Evolutionary conservation across 768 basidiomycete species (phyloP).

Genomic region (Gymnopilus dilepis): DNA sequence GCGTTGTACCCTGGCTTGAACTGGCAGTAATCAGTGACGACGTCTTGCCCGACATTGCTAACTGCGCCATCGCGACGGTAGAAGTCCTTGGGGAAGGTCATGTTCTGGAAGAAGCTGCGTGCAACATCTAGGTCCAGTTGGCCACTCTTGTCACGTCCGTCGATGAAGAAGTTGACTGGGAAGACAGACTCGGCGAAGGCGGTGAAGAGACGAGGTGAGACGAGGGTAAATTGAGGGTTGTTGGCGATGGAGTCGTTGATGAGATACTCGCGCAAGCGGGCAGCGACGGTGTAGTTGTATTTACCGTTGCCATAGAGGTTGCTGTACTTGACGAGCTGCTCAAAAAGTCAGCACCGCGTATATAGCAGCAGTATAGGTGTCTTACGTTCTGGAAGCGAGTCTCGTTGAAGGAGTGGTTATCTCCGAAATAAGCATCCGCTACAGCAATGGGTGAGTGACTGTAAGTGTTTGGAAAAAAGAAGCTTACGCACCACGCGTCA

Average conservation of each 20-base stretch:
- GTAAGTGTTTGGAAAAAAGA: background rate
- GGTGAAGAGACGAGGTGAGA: conserved; percentile 25
- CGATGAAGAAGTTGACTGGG: conserved; percentile 27
- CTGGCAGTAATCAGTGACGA: conserved; percentile 9
- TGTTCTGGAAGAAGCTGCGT: conserved; percentile 26
- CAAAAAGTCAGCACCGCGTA: background rate
- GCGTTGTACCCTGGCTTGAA: conserved; percentile 21
- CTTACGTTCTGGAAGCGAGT: conserved; percentile 26
- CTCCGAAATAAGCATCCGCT: conserved; percentile 25
- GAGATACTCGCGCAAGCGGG: conserved; percentile 22
- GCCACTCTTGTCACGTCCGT: conserved; percentile 25
- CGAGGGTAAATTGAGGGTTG: no score
- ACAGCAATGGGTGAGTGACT: background rate
- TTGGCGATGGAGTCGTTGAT: no score
- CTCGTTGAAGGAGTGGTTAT: conserved; percentile 27
- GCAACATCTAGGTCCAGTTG: conserved; percentile 23
- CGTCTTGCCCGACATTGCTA: conserved; percentile 6
- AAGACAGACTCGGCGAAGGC: conserved; percentile 26
- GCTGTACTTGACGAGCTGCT: conserved; percentile 22
- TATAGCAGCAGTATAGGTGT: background rate
- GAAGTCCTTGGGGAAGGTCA: conserved; percentile 22
- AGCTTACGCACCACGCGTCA: no score
- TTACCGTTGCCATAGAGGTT: conserved; percentile 27
- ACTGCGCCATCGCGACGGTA: conserved; percentile 18
- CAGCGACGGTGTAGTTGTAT: conserved; percentile 26